Percentiles rank a stretch among this genome's conserved stretches.
These are phyloP conservation scores for Hypoxylon lienhwacheense DNA, from an alignment of 495 filamentous ascomycete genomes.

Conservation along the genomic window DNA sequence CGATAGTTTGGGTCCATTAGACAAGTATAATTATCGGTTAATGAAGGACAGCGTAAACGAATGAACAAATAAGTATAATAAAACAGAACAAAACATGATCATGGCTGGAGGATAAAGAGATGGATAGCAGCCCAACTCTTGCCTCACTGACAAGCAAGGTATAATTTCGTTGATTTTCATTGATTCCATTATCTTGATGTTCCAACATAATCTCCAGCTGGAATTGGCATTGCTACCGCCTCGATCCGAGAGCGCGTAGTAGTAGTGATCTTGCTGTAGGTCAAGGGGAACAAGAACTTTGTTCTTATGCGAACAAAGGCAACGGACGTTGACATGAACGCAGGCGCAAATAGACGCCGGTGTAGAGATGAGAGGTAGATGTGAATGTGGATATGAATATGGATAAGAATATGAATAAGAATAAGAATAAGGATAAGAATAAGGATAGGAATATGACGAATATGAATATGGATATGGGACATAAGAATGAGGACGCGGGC, in stretches of 20 bases:
- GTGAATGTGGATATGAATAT: no score
- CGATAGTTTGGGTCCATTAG: background rate
- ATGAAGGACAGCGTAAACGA: background rate
- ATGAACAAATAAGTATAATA: background rate
- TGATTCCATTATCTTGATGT: slow-evolving; percentile 6
- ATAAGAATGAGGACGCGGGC: background rate
- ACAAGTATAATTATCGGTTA: background rate
- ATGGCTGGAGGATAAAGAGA: slow-evolving; percentile 2
- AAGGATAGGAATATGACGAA: background rate
- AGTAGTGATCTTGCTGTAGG: no score
- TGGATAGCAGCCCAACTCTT: slow-evolving; percentile 7
- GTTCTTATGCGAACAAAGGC: no score
- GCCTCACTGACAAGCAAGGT: slow-evolving; percentile 15
- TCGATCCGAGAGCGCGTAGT: no score
- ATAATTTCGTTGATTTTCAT: no score
- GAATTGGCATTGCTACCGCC: slow-evolving; percentile 5
- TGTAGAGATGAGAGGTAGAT: background rate
- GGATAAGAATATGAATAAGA: no score
- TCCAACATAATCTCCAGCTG: slow-evolving; percentile 13
- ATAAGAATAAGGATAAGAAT: no score
- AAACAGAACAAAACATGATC: slow-evolving; percentile 4
- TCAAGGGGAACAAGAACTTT: no score
- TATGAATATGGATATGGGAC: background rate
- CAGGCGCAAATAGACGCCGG: no score
- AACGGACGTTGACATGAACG: no score